A percentile compares a stretch with the other conserved stretches of the same genome.
These are phyloP conservation scores for Suhomyces xylopsoci DNA, from an alignment of 805 yeast species.

Conservation along the genomic window DNA sequence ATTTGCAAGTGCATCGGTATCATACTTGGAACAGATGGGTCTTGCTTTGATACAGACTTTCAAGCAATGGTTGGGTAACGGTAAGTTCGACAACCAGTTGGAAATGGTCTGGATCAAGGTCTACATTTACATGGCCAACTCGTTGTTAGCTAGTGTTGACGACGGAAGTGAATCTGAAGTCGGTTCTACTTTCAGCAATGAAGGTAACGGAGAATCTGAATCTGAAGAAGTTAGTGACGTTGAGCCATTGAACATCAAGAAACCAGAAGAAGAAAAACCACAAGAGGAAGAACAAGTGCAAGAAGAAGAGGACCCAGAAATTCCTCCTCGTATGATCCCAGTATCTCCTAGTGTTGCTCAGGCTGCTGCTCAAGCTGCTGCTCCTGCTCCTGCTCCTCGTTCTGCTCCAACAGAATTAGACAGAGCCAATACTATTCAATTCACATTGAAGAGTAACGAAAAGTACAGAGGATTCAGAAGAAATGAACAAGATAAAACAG, in stretches of 20 bases:
- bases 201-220: not conserved
- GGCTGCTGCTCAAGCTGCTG: slow-evolving; percentile 6
- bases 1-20: slow-evolving; percentile 20
- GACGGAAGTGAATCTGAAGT: slow-evolving; percentile 18
- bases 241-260: slow-evolving; percentile 25
- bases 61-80: slow-evolving; percentile 32
- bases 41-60: slow-evolving; percentile 35
- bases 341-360: slow-evolving; percentile 8
- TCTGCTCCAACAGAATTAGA: not conserved
- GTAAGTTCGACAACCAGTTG: slow-evolving; percentile 26
- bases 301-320: slow-evolving; percentile 7
- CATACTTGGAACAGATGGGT: slow-evolving; percentile 44
- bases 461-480: slow-evolving; percentile 44
- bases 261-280: slow-evolving; percentile 3
- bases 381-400: not conserved
- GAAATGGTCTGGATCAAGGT: slow-evolving; percentile 40
- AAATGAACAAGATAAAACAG: slow-evolving; percentile 18
- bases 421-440: slow-evolving; percentile 16
- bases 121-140: slow-evolving; percentile 39
- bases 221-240: slow-evolving; percentile 16
- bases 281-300: not conserved
- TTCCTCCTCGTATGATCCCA: slow-evolving; percentile 6
- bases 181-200: slow-evolving; percentile 19
- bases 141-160: slow-evolving; percentile 26
- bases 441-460: slow-evolving; percentile 28